Evolutionary conservation across 2,329 filamentous ascomycete genomes (phyloP), one percentile per base, ranked within the genome.

Genomic region (Phyllosticta citriasiana): DNA sequence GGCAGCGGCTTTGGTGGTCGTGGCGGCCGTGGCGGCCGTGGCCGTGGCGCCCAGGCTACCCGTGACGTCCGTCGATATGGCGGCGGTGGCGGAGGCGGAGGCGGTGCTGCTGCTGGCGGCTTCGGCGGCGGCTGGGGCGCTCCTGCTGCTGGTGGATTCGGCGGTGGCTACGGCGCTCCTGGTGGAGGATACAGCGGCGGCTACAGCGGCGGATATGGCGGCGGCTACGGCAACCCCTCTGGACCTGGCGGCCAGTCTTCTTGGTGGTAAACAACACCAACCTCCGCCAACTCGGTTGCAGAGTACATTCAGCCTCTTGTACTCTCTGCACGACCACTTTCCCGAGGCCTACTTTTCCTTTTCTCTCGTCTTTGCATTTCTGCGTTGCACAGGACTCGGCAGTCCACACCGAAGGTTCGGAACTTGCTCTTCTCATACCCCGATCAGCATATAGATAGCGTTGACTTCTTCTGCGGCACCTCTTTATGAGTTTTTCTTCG

Each of bases 1-100:
- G 89, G 91, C 66, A 89, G 89, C 65, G 83, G 84, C 69, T 96
- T 85, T 67, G 89, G 90, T 62, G 88, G 91, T 59, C 88, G 91
- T 59, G 76, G 87, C 56, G 76, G 84, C 58, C 78, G 87, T 61
- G 77, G 88, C 65, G 87, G 91, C 63, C 86, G 89, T 71, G 87
- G 88, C 64, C 85, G 88, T 72, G 87, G 88, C 71, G 80, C 74
- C 65, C 71, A 75, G 72, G 82, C 87, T 69, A 96, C 87, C 76
- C 91, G 92, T 73, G 94, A 97, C 75, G 91, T 94, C 81, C 91
- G 94, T 78, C 74, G 76, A 63, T 77, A 74, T 67, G 76, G 74
- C 54, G 77, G 76, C 56, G 76, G 76, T 76, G 84, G 84, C 64
- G 86, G 84, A 62, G 86, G 84, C 51, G 80, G 82, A 61, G 80